Percentiles rank a stretch among this genome's conserved stretches.
Evolutionary conservation across 192 early-diverging fungal genomes (phyloP).

Genomic region (Rhizophagus sp.): DNA sequence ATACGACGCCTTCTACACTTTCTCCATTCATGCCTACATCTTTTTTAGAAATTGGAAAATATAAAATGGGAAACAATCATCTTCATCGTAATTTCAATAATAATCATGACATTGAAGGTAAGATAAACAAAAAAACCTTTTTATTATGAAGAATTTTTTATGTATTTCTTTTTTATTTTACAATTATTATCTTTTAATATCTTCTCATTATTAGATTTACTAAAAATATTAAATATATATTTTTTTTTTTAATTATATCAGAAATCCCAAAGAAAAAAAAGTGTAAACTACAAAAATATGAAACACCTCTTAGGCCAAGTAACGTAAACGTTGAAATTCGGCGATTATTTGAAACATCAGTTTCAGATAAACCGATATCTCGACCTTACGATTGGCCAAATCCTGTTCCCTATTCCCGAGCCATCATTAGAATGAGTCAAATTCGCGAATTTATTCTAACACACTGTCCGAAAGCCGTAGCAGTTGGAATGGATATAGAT

Average conservation of each 20-base stretch:
- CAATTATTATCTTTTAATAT: no score
- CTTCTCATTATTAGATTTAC: no score
- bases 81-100: not conserved
- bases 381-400: not conserved
- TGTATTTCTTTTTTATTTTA: no score
- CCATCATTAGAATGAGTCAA: not conserved
- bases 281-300: not conserved
- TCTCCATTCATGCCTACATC: no score
- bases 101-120: not conserved
- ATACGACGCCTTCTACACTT: not conserved
- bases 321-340: not conserved
- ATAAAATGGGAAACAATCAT: no score
- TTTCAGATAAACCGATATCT: not conserved
- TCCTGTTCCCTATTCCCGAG: not conserved
- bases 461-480: not conserved
- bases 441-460: slow-evolving; percentile 16
- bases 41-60: no score
- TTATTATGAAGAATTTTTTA: not conserved
- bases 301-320: not conserved
- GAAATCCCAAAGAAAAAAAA: not conserved
- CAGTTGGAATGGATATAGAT: not conserved
- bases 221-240: no score
- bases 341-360: not conserved
- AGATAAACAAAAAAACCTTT: not conserved
- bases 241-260: not conserved